Conservation (phyloP, 75 land plant species). For the Chamaecyparis obtusa region DNA sequence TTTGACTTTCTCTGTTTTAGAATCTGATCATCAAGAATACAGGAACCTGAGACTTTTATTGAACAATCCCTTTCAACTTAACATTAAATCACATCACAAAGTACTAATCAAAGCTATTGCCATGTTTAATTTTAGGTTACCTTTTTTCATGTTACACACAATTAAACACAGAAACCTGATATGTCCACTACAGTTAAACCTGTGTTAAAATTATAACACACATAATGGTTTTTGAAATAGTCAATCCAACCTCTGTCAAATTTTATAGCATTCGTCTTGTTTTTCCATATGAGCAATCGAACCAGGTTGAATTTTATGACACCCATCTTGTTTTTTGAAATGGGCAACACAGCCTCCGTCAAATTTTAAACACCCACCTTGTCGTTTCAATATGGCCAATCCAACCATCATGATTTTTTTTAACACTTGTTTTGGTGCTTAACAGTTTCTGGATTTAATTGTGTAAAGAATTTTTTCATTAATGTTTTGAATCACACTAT, state of each 20-base stretch:
- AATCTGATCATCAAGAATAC: neutral
- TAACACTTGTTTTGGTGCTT: no score
- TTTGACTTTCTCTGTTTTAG: neutral
- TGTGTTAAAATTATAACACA: neutral
- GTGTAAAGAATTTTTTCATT: no score
- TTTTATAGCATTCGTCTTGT: neutral
- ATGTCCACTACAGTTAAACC: neutral
- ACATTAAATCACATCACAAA: neutral
- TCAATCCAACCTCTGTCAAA: no score
- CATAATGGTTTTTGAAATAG: neutral
- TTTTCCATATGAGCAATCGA: neutral
- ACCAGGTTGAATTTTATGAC: neutral
- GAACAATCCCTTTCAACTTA: neutral
- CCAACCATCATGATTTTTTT: no score
- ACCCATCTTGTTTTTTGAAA: neutral
- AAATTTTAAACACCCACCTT: no score
- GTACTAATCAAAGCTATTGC: neutral
- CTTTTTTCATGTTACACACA: neutral
- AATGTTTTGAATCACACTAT: no score
- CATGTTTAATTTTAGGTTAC: neutral
- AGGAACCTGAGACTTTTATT: neutral
- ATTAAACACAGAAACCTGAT: neutral
- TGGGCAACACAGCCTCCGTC: neutral
- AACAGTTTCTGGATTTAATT: no score
- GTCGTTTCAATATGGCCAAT: no score